A percentile compares a stretch with the other conserved stretches of the same genome.
Evolutionary conservation across 768 basidiomycete species (phyloP).

Genomic region (Coprinopsis marcescibilis): DNA sequence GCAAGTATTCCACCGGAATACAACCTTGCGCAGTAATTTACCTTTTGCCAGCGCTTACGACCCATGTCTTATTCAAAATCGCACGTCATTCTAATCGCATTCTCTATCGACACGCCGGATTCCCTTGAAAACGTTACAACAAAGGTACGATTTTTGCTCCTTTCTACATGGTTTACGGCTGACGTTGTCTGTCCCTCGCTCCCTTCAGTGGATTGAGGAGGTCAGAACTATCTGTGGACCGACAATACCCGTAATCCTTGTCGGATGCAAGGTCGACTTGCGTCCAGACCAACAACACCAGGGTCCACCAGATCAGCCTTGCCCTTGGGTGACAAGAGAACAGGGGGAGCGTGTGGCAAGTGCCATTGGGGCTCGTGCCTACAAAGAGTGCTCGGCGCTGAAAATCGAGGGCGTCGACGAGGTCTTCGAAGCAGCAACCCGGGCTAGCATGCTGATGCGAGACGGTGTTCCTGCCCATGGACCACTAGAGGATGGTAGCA

Average conservation of each 20-base stretch:
- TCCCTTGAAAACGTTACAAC: constrained; percentile 92
- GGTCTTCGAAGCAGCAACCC: constrained; percentile 94
- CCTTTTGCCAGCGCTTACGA: constrained; percentile 65
- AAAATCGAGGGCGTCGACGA: constrained; percentile 93
- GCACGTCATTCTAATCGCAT: constrained; percentile 97
- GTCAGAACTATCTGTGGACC: constrained; percentile 94
- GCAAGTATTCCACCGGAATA: constrained; percentile 31
- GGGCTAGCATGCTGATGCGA: constrained; percentile 94
- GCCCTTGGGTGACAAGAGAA: constrained; percentile 62
- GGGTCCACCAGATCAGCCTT: constrained; percentile 37
- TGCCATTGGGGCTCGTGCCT: constrained; percentile 84
- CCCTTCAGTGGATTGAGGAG: constrained; percentile 91
- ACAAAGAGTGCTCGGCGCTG: constrained; percentile 91
- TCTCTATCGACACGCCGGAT: constrained; percentile 93
- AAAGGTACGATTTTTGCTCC: constrained; percentile 50
- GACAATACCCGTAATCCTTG: constrained; percentile 87
- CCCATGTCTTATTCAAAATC: constrained; percentile 98
- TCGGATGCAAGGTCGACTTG: constrained; percentile 94
- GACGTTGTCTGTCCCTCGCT: constrained; percentile 15
- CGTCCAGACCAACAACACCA: constrained; percentile 53
- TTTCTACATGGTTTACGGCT: constrained; percentile 5
- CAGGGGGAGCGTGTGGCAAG: constrained; percentile 80
- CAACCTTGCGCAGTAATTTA: constrained; percentile 9
- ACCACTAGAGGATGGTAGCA: constrained; percentile 27
- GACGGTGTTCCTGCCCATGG: constrained; percentile 63